Evolutionary conservation across 2,329 filamentous ascomycete genomes (phyloP).

Genomic region (Cyphellophora attinorum): DNA sequence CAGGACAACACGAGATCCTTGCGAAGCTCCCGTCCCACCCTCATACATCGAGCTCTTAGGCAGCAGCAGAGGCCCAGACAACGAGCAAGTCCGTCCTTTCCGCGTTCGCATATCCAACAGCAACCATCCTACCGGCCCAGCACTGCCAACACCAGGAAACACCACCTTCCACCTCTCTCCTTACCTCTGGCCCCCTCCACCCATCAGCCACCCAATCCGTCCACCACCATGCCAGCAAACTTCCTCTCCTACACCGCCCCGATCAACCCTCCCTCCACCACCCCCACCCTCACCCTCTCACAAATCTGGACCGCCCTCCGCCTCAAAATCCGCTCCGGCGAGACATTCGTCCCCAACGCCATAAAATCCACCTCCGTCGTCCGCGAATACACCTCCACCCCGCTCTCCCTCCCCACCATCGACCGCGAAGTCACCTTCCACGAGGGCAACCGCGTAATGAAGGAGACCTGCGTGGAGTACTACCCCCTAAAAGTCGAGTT

Average conservation of each 20-base stretch:
- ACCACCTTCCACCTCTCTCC: no score
- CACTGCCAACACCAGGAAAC: no score
- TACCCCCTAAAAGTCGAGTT: conserved; percentile 21
- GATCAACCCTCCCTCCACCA: conserved; percentile 25
- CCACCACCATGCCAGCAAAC: no score
- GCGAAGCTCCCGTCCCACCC: no score
- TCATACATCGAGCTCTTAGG: no score
- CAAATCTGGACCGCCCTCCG: conserved; percentile 28
- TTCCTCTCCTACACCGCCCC: conserved; percentile 28
- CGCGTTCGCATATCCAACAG: no score
- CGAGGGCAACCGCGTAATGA: conserved; percentile 16
- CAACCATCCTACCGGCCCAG: no score
- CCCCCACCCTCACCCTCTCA: conserved; percentile 20
- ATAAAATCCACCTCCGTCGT: conserved; percentile 18
- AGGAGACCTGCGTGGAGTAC: conserved; percentile 18
- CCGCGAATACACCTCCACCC: conserved; percentile 10
- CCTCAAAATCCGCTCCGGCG: conserved; percentile 19
- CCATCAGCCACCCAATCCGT: no score
- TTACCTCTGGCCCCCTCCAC: no score
- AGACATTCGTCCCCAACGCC: conserved; percentile 21
- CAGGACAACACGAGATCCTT: no score
- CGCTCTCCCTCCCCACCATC: conserved; percentile 8
- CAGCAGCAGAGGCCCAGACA: no score
- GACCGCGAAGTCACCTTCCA: conserved; percentile 20
- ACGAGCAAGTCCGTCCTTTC: no score